Evolutionary conservation across 495 filamentous ascomycete genomes (phyloP), one percentile per base, ranked within the genome.

Genomic region (Trypethelium eluteriae): DNA sequence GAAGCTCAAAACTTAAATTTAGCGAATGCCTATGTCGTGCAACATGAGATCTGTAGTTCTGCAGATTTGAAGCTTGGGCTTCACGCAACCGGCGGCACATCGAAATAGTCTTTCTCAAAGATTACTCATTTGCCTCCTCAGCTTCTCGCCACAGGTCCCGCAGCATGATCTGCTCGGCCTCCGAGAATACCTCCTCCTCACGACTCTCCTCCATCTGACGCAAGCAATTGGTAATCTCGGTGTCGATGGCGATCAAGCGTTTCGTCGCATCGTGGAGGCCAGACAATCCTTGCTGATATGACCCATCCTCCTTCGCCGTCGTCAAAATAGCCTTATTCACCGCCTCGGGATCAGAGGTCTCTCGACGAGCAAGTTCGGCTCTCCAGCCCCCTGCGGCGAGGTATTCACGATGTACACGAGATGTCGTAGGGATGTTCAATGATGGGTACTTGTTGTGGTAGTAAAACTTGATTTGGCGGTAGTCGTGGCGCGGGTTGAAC

Each of bases 251-350:
- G 14, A 44, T 7, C 41, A 44, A 44, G 41, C 41, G 1, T 44
- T 14, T 44, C 0, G 41, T 14, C 41, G 7, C 41, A 44, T 44
- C 41, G 41, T 14, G 6, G 7, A 44, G 41, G 14, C 41, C 14
- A 0, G 41, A 44, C 14, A 7, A 7, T 1, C 7, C 41, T 14
- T 44, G 7, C 14, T 44, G 41, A 44, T 7, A 44, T 61, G 66
- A 61, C 71, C 78, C 81, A 66, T 81, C 82, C 66, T 79, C 81
- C 34, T 74, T 77, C 67, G 69, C 68, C 66, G 74, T 71, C 68
- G 74, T 70, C 38, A 69, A 70, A 38, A 68, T 71, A 34, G 64
- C 74, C 34, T 66, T 68, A 36, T 69, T 68, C 18, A 68, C 71
- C 0, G 70, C 70, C 41, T 74, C 71, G 14, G 71, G 14, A 7